phyloP scores from a whole-genome alignment of 1,284 basidiomycete genomes.

The Marasmius oreades region DNA sequence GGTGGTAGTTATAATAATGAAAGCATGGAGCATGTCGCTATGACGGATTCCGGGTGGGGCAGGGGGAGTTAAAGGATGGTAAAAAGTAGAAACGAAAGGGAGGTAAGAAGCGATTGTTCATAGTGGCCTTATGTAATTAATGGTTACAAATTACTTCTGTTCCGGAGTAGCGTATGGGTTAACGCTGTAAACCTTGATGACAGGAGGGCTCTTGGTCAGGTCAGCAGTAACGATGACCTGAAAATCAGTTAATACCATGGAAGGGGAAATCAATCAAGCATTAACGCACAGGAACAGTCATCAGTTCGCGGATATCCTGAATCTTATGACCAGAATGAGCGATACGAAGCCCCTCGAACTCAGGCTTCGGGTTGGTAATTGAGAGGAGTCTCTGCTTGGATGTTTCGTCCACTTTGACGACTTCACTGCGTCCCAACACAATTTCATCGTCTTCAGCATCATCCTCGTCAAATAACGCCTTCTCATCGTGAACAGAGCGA shows the following conservation, averaged over 20 bases:
- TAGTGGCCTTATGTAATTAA: constrained; percentile 3
- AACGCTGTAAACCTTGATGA: constrained; percentile 89
- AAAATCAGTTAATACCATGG: not conserved
- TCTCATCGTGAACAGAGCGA: constrained; percentile 78
- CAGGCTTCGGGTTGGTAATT: constrained; percentile 64
- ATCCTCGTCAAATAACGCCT: constrained; percentile 85
- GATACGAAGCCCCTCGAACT: constrained; percentile 78
- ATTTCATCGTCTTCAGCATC: constrained; percentile 77
- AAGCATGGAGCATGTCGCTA: not conserved
- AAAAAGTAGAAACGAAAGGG: not conserved
- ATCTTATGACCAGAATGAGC: constrained; percentile 80
- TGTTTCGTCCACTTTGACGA: constrained; percentile 43
- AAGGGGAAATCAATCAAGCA: constrained; percentile 2
- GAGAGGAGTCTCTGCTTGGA: constrained; percentile 78
- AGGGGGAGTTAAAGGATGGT: not conserved
- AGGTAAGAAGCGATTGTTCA: not conserved
- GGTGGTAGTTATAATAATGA: not conserved
- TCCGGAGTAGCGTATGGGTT: constrained; percentile 68
- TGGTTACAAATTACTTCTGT: constrained; percentile 31
- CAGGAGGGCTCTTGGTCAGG: constrained; percentile 90
- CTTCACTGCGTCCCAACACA: constrained; percentile 63
- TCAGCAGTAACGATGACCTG: constrained; percentile 92
- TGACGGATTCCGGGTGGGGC: not conserved
- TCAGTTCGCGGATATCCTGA: constrained; percentile 88
- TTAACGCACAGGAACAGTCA: constrained; percentile 84